Evolutionary conservation across 139 green algal genomes (phyloP).

Genomic region (Nannochloris sp.): DNA sequence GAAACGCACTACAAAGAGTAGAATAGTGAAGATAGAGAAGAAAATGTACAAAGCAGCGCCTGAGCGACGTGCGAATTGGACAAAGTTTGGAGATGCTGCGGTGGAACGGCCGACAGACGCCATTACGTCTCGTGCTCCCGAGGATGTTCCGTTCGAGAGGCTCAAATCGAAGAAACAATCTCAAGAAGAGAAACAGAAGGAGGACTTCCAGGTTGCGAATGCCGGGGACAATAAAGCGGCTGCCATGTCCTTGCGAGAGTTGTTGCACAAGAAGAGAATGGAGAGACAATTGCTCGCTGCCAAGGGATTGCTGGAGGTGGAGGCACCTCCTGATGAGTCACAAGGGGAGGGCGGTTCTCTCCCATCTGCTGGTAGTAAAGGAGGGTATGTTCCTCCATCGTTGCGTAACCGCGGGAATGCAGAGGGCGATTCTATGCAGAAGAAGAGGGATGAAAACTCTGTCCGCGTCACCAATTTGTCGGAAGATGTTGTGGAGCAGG

Average conservation of each 20-base stretch:
- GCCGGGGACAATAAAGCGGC: slow-evolving; percentile 43
- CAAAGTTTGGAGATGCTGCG: slow-evolving; percentile 77
- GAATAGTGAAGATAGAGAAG: slow-evolving; percentile 81
- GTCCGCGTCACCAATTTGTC: slow-evolving; percentile 96
- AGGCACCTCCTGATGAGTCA: slow-evolving; percentile 46
- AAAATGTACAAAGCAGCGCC: slow-evolving; percentile 69
- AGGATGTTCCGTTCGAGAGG: slow-evolving; percentile 93
- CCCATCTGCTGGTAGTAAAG: slow-evolving; percentile 40
- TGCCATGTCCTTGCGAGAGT: slow-evolving; percentile 61
- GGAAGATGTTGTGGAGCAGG: slow-evolving; percentile 86
- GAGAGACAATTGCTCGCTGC: slow-evolving; percentile 80
- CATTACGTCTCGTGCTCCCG: slow-evolving; percentile 57
- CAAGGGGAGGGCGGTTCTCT: slow-evolving; percentile 21
- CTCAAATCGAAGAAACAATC: slow-evolving; percentile 65
- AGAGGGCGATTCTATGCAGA: slow-evolving; percentile 26
- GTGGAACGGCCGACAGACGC: slow-evolving; percentile 39
- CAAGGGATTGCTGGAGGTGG: slow-evolving; percentile 59
- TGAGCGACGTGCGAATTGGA: slow-evolving; percentile 60
- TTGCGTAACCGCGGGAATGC: slow-evolving; percentile 46
- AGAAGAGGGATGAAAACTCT: slow-evolving; percentile 85
- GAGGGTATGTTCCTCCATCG: slow-evolving; percentile 77
- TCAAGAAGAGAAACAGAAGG: slow-evolving; percentile 74
- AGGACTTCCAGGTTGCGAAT: slow-evolving; percentile 65
- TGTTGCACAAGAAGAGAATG: slow-evolving; percentile 81
- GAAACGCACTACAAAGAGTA: slow-evolving; percentile 83